These are phyloP conservation scores for Symbiodinium natans DNA, from an alignment of 73 alveolate species.

Conservation along the genomic window DNA sequence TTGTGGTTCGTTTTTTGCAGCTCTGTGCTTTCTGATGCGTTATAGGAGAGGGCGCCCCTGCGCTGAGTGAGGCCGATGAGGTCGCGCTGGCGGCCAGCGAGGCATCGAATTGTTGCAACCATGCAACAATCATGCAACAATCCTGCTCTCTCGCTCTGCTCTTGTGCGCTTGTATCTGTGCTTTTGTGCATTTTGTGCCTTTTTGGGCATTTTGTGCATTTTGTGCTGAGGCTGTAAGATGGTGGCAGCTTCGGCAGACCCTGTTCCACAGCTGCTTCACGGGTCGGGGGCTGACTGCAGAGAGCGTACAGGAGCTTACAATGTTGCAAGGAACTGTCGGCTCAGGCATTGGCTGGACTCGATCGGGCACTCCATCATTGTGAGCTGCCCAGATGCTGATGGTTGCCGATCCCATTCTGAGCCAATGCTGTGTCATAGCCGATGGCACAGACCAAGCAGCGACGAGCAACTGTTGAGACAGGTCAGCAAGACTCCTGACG, in stretches of 20 bases:
- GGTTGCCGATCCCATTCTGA: too few species aligned
- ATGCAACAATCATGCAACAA: background rate
- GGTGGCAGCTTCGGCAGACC: slow-evolving; percentile 16
- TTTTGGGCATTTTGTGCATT: too few species aligned
- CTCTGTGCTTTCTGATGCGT: too few species aligned
- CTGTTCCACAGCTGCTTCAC: slow-evolving; percentile 20
- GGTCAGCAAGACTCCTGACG: background rate
- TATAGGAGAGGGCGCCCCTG: background rate
- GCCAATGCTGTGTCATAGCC: too few species aligned
- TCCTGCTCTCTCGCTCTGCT: too few species aligned
- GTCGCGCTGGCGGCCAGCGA: slow-evolving; percentile 5
- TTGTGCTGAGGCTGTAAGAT: background rate
- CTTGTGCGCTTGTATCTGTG: too few species aligned
- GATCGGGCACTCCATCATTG: slow-evolving; percentile 31
- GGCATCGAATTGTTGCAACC: background rate
- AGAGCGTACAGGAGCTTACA: too few species aligned
- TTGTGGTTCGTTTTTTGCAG: too few species aligned
- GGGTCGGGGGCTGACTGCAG: background rate
- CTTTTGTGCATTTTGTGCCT: too few species aligned
- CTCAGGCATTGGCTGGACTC: slow-evolving; percentile 47
- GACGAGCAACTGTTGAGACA: background rate
- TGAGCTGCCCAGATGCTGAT: background rate
- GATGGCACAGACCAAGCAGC: too few species aligned
- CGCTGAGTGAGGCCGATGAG: slow-evolving; percentile 13
- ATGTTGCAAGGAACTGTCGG: too few species aligned